Percentiles rank a stretch among this genome's conserved stretches.
These are phyloP conservation scores for Echium plantagineum DNA, from an alignment of 257 asterid genomes.

Conservation along the genomic window DNA sequence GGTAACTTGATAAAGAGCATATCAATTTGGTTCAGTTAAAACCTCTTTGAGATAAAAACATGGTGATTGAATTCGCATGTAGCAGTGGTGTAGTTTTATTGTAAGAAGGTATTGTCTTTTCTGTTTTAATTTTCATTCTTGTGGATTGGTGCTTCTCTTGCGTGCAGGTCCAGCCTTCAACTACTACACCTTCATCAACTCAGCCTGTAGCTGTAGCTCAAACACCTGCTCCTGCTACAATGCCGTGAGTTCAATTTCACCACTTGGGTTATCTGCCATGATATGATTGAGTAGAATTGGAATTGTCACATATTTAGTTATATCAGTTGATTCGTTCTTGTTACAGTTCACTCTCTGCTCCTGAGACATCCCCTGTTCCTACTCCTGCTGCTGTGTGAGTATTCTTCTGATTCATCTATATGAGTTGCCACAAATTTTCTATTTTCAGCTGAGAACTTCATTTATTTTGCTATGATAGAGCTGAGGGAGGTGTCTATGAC, in stretches of 20 bases:
- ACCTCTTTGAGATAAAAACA: no score
- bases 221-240: background rate
- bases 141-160: no score
- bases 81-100: no score
- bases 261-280: no score
- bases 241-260: no score
- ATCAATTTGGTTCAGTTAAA: no score
- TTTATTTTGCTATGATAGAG: background rate
- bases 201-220: background rate
- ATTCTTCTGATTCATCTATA: background rate
- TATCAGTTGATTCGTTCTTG: background rate
- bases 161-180: background rate
- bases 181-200: background rate
- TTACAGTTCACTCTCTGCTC: background rate
- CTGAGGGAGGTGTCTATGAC: background rate
- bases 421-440: background rate
- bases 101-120: no score
- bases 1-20: no score
- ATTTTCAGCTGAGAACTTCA: background rate
- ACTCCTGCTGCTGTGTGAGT: slow-evolving; percentile 31
- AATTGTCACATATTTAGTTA: no score
- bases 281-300: no score
- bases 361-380: slow-evolving; percentile 10
- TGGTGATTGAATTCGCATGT: no score
- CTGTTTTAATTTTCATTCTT: no score